Evolutionary conservation across 2,329 filamentous ascomycete species (phyloP).

Genomic region (Ophiognomonia clavigignenti-juglandacearum): DNA sequence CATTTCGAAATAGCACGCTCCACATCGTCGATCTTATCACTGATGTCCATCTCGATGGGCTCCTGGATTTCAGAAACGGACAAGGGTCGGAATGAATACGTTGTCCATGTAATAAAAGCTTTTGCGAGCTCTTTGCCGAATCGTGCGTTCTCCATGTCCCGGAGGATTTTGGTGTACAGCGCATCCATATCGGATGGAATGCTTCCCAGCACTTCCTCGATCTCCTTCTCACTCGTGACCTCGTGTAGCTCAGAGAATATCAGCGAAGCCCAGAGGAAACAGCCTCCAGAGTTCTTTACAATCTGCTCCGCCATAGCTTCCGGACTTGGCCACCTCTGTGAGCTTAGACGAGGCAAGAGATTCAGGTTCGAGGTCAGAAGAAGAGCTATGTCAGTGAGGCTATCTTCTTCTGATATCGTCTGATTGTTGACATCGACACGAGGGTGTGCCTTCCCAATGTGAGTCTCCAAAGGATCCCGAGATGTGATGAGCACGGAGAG

Average conservation of each 20-base stretch:
- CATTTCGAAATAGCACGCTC: constrained; percentile 19
- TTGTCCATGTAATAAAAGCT: constrained; percentile 23
- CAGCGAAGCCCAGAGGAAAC: constrained; percentile 27
- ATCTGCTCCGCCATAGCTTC: constrained; percentile 19
- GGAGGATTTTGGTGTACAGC: constrained; percentile 24
- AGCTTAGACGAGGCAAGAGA: constrained; percentile 16
- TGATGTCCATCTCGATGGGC: constrained; percentile 23
- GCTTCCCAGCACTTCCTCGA: constrained; percentile 20
- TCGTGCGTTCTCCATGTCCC: constrained; percentile 18
- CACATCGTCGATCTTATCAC: constrained; percentile 23
- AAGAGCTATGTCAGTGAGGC: constrained; percentile 20
- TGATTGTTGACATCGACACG: constrained; percentile 17
- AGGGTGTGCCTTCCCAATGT: neutral
- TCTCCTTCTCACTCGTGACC: constrained; percentile 21
- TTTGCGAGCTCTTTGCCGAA: constrained; percentile 23
- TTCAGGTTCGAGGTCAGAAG: constrained; percentile 21
- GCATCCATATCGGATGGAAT: constrained; percentile 24
- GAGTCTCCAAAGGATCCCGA: constrained; percentile 17
- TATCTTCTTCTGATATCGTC: constrained; percentile 20
- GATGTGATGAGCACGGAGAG: constrained; percentile 25
- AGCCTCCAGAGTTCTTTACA: constrained; percentile 22
- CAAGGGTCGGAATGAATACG: constrained; percentile 23
- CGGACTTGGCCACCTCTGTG: constrained; percentile 4
- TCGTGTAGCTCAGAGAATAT: constrained; percentile 22
- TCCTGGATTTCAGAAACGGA: constrained; percentile 20